phyloP scores from a whole-genome alignment of 2,329 filamentous ascomycete species.

The Zymoseptoria ardabiliae region DNA sequence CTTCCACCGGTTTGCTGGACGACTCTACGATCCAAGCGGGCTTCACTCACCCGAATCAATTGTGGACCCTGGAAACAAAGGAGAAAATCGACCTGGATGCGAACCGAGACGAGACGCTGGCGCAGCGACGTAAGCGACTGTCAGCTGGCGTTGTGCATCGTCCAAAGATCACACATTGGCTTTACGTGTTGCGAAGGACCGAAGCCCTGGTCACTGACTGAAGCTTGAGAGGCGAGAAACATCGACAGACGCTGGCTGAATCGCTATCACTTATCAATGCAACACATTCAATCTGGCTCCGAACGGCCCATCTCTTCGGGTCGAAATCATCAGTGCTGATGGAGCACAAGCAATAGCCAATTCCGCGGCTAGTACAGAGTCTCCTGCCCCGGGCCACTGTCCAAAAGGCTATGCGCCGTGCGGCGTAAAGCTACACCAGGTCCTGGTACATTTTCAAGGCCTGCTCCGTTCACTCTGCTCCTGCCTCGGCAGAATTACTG shows the following conservation, averaged over 20 bases:
- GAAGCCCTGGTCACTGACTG: slow-evolving; percentile 18
- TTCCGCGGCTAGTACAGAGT: neutral
- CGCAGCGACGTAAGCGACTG: slow-evolving; percentile 13
- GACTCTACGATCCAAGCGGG: slow-evolving; percentile 24
- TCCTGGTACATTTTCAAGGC: neutral
- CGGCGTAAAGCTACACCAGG: neutral
- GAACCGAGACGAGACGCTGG: slow-evolving; percentile 21
- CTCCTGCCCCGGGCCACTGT: neutral
- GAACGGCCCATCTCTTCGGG: slow-evolving; percentile 24
- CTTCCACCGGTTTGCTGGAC: slow-evolving; percentile 19
- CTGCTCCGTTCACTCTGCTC: neutral
- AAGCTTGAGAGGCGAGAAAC: neutral
- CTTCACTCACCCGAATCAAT: slow-evolving; percentile 31
- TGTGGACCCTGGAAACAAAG: slow-evolving; percentile 33
- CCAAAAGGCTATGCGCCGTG: neutral
- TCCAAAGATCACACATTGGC: slow-evolving; percentile 32
- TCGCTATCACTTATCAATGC: neutral
- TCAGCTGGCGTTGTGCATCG: slow-evolving; percentile 25
- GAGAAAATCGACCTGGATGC: slow-evolving; percentile 20
- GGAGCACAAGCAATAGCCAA: neutral
- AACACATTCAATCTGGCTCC: neutral
- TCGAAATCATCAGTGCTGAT: slow-evolving; percentile 10
- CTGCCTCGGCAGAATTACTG: neutral
- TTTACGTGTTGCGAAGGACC: slow-evolving; percentile 35
- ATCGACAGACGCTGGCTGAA: neutral